These are phyloP conservation scores for Salvia splendens DNA, from an alignment of 257 asterid species.

Conservation along the genomic window DNA sequence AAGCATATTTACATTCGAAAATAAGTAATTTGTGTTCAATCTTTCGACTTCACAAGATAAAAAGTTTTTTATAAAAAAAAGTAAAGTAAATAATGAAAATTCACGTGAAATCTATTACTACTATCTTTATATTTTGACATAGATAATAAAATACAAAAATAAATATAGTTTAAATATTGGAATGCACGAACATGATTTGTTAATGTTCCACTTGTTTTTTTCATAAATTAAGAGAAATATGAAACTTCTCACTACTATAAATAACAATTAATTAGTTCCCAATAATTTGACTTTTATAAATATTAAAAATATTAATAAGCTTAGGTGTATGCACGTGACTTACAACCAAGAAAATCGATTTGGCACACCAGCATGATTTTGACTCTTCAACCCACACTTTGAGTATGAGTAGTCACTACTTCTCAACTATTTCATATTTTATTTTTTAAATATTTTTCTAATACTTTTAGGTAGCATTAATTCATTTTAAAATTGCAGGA, in stretches of 20 bases:
- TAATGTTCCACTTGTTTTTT: neutral
- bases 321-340: slow-evolving; percentile 53
- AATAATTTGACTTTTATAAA: slow-evolving; percentile 6
- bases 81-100: neutral
- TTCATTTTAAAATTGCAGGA: neutral
- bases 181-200: slow-evolving; percentile 10
- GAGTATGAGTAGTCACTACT: slow-evolving; percentile 24
- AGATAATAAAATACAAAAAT: neutral
- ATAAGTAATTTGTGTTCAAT: no score
- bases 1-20: no score
- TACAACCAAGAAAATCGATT: slow-evolving; percentile 47
- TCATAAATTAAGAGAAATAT: neutral
- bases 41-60: no score
- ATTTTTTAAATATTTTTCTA: neutral
- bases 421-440: slow-evolving; percentile 24
- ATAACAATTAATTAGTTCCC: slow-evolving; percentile 16
- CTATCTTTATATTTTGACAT: neutral
- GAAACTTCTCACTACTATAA: neutral
- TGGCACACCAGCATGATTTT: slow-evolving; percentile 40
- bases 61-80: no score
- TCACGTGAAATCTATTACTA: neutral
- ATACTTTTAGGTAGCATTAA: neutral
- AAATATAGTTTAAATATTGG: neutral
- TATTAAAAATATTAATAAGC: neutral
- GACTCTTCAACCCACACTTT: slow-evolving; percentile 44